Percentiles rank a stretch among this genome's conserved stretches.
Evolutionary conservation across 768 basidiomycete genomes (phyloP).

Genomic region (Mrakia blollopis): DNA sequence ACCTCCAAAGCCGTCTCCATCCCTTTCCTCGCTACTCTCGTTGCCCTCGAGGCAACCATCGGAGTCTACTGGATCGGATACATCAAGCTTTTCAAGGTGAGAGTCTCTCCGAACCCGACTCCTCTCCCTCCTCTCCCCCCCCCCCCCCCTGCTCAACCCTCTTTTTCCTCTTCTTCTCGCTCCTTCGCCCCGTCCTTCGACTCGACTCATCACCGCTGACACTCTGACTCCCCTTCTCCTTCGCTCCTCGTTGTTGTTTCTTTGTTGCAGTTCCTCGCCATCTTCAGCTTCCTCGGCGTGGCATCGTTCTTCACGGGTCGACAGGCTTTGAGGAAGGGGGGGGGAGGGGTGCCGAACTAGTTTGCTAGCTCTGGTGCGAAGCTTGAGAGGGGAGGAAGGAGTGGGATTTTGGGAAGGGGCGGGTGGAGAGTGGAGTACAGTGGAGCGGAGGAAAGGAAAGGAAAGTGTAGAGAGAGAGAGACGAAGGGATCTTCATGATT

Average conservation of each 20-base stretch:
- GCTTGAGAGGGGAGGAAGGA: no score
- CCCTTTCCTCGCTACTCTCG: constrained; percentile 27
- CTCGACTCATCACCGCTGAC: neutral
- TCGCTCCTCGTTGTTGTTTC: neutral
- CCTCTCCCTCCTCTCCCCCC: neutral
- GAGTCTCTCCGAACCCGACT: neutral
- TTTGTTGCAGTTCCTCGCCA: constrained; percentile 27
- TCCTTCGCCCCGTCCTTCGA: neutral
- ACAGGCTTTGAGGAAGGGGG: constrained; percentile 8
- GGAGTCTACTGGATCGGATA: constrained; percentile 31
- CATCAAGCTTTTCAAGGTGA: constrained; percentile 28
- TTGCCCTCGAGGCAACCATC: constrained; percentile 26
- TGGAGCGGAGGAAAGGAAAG: no score
- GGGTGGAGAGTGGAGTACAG: no score
- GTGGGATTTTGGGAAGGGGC: no score
- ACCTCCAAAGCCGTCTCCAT: neutral
- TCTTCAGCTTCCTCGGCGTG: constrained; percentile 24
- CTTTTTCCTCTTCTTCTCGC: neutral
- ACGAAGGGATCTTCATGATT: no score
- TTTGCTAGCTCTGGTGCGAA: no score
- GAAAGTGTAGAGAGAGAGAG: no score
- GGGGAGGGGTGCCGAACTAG: constrained; percentile 22
- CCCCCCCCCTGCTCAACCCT: neutral
- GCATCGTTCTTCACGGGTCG: constrained; percentile 27
- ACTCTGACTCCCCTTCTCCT: neutral